These are phyloP conservation scores for Zygotorulaspora florentina DNA, from an alignment of 805 yeast species.

Conservation along the genomic window DNA sequence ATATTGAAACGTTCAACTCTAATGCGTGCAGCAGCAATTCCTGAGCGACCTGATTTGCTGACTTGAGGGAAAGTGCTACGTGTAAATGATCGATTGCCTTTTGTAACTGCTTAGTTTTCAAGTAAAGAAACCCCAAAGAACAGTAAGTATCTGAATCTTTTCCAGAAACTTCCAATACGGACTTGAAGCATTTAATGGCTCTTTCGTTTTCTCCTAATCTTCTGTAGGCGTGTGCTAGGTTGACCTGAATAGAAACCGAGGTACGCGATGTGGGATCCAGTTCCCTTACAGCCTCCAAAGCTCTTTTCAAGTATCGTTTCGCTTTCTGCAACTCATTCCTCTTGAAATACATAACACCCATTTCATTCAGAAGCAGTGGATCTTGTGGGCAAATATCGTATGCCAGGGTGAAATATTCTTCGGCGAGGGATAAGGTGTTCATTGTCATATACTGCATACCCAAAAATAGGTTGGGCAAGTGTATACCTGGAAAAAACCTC, in stretches of 20 bases:
- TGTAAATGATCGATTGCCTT: conserved; percentile 77
- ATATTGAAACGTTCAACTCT: conserved; percentile 45
- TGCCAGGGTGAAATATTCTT: conserved; percentile 76
- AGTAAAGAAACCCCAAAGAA: conserved; percentile 77
- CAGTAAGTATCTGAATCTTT: conserved; percentile 72
- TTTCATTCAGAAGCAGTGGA: conserved; percentile 83
- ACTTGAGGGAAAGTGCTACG: conserved; percentile 70
- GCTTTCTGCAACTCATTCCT: conserved; percentile 63
- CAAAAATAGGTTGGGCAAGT: conserved; percentile 79
- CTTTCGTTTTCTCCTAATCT: conserved; percentile 55
- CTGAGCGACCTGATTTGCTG: conserved; percentile 78
- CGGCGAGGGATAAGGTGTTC: conserved; percentile 76
- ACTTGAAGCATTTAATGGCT: conserved; percentile 71
- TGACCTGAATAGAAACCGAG: conserved; percentile 80
- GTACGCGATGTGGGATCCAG: conserved; percentile 76
- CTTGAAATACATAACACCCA: conserved; percentile 89
- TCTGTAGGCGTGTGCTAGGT: conserved; percentile 85
- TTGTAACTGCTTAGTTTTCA: conserved; percentile 59
- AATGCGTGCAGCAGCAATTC: conserved; percentile 79
- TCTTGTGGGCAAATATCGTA: conserved; percentile 76
- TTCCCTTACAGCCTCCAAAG: conserved; percentile 61
- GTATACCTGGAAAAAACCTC: conserved; percentile 83
- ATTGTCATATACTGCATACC: conserved; percentile 96
- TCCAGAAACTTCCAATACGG: conserved; percentile 65
- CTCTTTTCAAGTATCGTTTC: conserved; percentile 64